Percentiles rank a stretch among this genome's conserved stretches.
phyloP scores from a whole-genome alignment of 75 land plant genomes.

The Picea glauca region DNA sequence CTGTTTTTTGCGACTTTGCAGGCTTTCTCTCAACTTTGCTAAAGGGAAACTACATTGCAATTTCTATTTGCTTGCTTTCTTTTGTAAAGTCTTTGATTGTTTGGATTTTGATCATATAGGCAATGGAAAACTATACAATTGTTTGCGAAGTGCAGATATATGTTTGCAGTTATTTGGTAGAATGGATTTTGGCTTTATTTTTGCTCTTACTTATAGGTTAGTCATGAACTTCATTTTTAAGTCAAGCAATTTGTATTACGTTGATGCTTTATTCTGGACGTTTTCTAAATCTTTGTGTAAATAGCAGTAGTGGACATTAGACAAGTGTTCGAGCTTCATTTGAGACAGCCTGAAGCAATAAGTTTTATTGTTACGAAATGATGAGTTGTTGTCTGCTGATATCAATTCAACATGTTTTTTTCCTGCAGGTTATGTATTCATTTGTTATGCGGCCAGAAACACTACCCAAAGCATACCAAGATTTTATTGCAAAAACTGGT shows the following conservation, averaged over 20 bases:
- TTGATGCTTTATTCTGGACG: not conserved
- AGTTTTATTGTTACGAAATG: not conserved
- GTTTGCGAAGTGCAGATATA: too few relatives aligned
- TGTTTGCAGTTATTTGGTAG: too few relatives aligned
- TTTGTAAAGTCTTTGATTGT: not conserved
- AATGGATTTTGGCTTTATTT: too few relatives aligned
- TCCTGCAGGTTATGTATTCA: conserved; percentile 88
- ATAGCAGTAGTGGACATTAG: not conserved
- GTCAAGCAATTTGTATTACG: not conserved
- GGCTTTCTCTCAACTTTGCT: not conserved
- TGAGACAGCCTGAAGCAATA: not conserved
- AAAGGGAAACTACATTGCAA: not conserved
- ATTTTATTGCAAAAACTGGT: conserved; percentile 92
- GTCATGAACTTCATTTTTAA: not conserved
- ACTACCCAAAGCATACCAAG: conserved; percentile 88
- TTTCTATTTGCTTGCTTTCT: not conserved
- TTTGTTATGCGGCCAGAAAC: conserved; percentile 99
- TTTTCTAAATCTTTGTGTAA: not conserved
- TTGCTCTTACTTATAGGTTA: not conserved
- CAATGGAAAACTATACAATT: too few relatives aligned
- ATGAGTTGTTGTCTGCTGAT: not conserved
- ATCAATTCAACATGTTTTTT: not conserved
- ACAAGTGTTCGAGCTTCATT: not conserved
- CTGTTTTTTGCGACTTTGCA: not conserved
- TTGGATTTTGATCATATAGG: too few relatives aligned